phyloP scores from a whole-genome alignment of 108 stramenopile species.

The Craspedostauros australis region DNA sequence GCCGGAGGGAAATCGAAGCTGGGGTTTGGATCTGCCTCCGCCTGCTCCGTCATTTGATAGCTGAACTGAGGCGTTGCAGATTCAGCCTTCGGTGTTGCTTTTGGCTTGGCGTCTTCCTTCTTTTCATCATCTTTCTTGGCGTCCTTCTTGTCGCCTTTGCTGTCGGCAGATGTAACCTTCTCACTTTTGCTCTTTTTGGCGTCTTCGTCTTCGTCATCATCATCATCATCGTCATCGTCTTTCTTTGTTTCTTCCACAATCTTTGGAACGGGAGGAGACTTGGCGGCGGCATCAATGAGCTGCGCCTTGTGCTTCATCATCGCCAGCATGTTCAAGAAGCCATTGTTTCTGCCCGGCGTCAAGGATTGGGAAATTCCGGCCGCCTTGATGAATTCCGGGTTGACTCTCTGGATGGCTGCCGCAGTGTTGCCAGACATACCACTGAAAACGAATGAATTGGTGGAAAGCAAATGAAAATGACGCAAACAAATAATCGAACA shows the following conservation, averaged over 20 bases:
- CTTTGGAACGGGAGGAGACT: too few relatives aligned
- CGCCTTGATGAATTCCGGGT: constrained; percentile 83
- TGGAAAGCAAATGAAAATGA: constrained; percentile 2
- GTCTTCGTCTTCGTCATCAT: background rate
- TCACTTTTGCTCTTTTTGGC: background rate
- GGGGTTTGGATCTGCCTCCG: too few relatives aligned
- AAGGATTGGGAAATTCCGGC: constrained; percentile 85
- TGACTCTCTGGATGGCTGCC: constrained; percentile 61
- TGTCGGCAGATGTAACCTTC: background rate
- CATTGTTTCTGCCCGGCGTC: constrained; percentile 96
- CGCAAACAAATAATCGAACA: too few relatives aligned
- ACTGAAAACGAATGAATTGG: constrained; percentile 5
- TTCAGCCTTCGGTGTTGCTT: background rate
- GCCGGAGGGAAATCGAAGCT: too few relatives aligned
- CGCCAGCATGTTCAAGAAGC: constrained; percentile 94
- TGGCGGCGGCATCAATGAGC: constrained; percentile 26
- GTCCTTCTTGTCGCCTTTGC: background rate
- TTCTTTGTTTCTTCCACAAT: background rate
- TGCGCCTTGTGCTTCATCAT: constrained; percentile 84
- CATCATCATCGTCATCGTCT: constrained; percentile 7
- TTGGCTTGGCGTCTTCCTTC: constrained; percentile 1
- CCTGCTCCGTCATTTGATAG: too few relatives aligned
- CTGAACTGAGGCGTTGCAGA: too few relatives aligned
- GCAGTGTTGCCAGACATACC: constrained; percentile 74
- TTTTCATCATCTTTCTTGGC: background rate